Evolutionary conservation across 169 alveolate genomes (phyloP).

Genomic region (Eimeria necatrix): DNA sequence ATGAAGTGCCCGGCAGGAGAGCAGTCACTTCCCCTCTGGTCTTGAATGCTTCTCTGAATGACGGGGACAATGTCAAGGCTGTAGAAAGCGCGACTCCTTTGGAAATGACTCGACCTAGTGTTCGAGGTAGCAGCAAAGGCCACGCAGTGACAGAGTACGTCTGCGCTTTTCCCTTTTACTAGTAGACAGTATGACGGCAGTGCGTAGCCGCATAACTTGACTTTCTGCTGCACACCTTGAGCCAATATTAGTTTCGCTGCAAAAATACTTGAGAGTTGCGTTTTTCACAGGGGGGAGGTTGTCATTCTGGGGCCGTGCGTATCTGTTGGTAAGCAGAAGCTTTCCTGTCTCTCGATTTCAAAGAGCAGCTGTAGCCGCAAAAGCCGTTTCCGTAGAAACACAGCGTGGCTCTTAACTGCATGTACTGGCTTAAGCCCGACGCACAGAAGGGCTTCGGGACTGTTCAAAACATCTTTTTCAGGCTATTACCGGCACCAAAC

Average conservation of each 20-base stretch:
- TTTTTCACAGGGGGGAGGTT: conserved; percentile 52
- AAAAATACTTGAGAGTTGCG: neutral
- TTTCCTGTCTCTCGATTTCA: neutral
- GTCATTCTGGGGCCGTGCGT: conserved; percentile 61
- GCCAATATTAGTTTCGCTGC: too few species aligned
- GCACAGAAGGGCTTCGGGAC: too few species aligned
- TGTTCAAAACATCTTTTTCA: neutral
- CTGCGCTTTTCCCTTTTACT: neutral
- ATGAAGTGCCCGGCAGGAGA: conserved; percentile 25
- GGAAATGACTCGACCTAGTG: neutral
- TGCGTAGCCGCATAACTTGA: too few species aligned
- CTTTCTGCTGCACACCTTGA: too few species aligned
- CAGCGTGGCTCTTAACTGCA: too few species aligned
- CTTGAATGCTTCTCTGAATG: neutral
- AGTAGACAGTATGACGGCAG: too few species aligned
- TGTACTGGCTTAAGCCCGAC: too few species aligned
- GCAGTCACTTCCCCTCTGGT: conserved; percentile 26
- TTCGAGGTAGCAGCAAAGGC: neutral
- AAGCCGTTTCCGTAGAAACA: too few species aligned
- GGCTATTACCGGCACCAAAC: conserved; percentile 70
- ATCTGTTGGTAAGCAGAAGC: conserved; percentile 59
- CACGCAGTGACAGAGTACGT: conserved; percentile 63
- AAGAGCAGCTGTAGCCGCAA: neutral
- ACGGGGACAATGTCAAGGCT: neutral
- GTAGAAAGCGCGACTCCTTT: neutral